Evolutionary conservation across 306 rosid genomes (phyloP).

Genomic region (Cicer cuneatum): DNA sequence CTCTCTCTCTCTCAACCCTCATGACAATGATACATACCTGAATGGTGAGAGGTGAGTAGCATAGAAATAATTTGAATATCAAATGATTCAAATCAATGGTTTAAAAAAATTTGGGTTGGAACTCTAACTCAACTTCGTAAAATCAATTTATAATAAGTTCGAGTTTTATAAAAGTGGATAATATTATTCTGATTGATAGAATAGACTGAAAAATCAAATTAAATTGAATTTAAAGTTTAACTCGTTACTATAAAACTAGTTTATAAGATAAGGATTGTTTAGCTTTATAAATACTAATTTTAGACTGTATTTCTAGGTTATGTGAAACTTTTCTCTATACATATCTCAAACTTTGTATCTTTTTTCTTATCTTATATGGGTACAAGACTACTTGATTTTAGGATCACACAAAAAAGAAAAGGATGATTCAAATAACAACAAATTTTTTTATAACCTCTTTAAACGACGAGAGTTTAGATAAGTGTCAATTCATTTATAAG

Average conservation of each 20-base stretch:
- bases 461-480: neutral
- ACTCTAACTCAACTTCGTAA: neutral
- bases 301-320: neutral
- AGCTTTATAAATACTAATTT: neutral
- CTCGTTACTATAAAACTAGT: neutral
- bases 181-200: neutral
- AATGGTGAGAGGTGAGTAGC: neutral
- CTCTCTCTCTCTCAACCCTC: slow-evolving; percentile 29
- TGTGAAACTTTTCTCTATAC: neutral
- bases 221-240: neutral
- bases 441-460: neutral
- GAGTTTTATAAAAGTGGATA: neutral
- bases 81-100: neutral
- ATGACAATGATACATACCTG: slow-evolving; percentile 40
- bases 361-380: neutral
- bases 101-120: neutral
- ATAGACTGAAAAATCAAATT: neutral
- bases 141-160: neutral
- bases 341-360: neutral
- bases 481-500: too few relatives aligned
- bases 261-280: neutral
- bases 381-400: neutral
- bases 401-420: neutral
- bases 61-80: neutral
- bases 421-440: too few relatives aligned